phyloP scores from a whole-genome alignment of 495 filamentous ascomycete species.

The Penicillium turbatum region DNA sequence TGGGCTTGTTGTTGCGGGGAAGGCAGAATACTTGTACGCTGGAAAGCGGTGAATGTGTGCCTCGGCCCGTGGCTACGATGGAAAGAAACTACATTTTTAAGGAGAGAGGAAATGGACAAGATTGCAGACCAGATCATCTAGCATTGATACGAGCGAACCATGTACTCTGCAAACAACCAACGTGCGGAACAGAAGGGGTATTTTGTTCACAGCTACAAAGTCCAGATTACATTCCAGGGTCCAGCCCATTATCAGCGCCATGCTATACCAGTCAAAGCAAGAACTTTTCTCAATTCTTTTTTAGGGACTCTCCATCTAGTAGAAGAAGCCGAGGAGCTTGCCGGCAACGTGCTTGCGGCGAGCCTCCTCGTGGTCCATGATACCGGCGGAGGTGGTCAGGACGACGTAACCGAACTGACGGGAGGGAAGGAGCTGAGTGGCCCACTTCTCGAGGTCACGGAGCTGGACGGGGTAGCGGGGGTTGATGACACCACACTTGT shows the following conservation, averaged over 20 bases:
- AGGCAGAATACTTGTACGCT: conserved; percentile 12
- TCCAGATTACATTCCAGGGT: conserved; percentile 34
- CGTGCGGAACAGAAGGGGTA: conserved; percentile 13
- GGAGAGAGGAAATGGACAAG: background rate
- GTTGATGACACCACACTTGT: conserved; percentile 99
- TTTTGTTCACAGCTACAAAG: conserved; percentile 27
- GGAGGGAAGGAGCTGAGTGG: conserved; percentile 93
- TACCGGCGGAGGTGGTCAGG: conserved; percentile 96
- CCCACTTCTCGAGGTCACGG: conserved; percentile 96
- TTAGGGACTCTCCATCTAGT: conserved; percentile 53
- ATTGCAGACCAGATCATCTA: conserved; percentile 23
- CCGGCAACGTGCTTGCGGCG: conserved; percentile 94
- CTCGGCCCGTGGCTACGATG: conserved; percentile 17
- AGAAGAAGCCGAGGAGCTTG: conserved; percentile 97
- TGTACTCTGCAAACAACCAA: conserved; percentile 31
- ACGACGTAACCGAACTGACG: conserved; percentile 99
- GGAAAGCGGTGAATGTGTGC: conserved; percentile 19
- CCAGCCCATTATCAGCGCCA: conserved; percentile 20
- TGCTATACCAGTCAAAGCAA: conserved; percentile 28
- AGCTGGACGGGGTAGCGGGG: conserved; percentile 99
- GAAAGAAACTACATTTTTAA: background rate
- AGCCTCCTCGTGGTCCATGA: conserved; percentile 99
- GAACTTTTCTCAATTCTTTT: conserved; percentile 28
- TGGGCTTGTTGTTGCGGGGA: conserved; percentile 6
- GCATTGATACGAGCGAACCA: conserved; percentile 22